Conservation (phyloP, 805 yeast genomes). For the Vanderwaltozyma polyspora region DNA sequence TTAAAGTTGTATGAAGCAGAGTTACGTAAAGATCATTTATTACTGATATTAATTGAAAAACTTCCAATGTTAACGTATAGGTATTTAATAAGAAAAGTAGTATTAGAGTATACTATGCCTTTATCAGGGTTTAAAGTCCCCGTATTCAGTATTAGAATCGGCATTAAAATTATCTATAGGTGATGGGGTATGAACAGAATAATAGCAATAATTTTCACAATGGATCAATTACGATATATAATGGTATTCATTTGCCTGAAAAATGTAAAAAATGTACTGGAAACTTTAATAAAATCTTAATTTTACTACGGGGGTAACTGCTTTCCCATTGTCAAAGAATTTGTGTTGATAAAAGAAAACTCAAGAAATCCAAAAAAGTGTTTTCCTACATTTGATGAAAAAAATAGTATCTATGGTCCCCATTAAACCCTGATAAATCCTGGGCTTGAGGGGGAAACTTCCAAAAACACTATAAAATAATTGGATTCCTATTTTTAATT, state of each 20-base stretch:
- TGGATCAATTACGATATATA: conserved; percentile 11
- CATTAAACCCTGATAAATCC: too few relatives aligned
- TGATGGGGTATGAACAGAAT: background rate
- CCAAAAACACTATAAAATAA: too few relatives aligned
- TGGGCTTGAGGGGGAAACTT: too few relatives aligned
- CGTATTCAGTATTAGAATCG: conserved; percentile 15
- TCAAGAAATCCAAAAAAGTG: too few relatives aligned
- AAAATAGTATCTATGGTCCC: too few relatives aligned
- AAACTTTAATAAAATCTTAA: conserved; percentile 22
- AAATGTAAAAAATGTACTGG: conserved; percentile 21
- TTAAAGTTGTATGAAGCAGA: conserved; percentile 23
- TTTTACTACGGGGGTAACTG: conserved; percentile 26
- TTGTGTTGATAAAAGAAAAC: background rate
- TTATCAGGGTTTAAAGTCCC: conserved; percentile 22
- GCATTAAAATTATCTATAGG: conserved; percentile 15
- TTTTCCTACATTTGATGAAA: too few relatives aligned
- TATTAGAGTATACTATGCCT: too few relatives aligned
- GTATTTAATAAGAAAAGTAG: conserved; percentile 22
- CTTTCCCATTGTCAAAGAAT: conserved; percentile 17
- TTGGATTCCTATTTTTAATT: too few relatives aligned
- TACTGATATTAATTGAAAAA: conserved; percentile 33
- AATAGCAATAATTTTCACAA: too few relatives aligned
- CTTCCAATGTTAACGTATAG: conserved; percentile 33
- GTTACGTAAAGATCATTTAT: conserved; percentile 25
- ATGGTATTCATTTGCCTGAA: conserved; percentile 14